Base-by-base conservation (phyloP, 192 early-diverging fungal genomes). In the Coemansia furcata region DNA sequence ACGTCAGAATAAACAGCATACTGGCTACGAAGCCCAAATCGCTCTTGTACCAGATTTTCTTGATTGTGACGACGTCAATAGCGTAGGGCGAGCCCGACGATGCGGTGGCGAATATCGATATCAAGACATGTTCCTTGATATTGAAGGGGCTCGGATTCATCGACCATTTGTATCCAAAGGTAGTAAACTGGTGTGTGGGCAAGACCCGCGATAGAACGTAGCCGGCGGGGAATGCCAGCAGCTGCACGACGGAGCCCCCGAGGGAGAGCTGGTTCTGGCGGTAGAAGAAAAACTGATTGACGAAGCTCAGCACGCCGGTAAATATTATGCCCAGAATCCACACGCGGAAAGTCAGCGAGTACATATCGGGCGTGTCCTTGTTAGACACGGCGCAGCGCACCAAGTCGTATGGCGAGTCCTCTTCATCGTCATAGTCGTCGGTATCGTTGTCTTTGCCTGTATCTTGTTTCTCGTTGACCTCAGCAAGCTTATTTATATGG, bases 101-200 rank as follows among this genome's bases (percentile, higher is more conserved):
- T 6, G 88, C 86, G 30, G 87, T 89, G 60, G 88, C 91, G 82
- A 93, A 89, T 60, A 94, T 85, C 23, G 87, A 87, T 42, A 93
- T 90, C 30, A 96, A 77, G 14, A 90, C 92, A 67, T 94, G 92
- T 44, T 94, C 94, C 71, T 97, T 97, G 67, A 93, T 87, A 55
- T 83, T 87, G 78, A 94, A 95, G 12, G 89, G 92, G 2, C 94
- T 92, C 6, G 91, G 89, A 73, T 95, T 95, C 50, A 93, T 82
- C 26, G 78, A 69, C 78, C 78, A 80, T 17, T 54, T 64, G 66
- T 66, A 80, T 3, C 86, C 78, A 67, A 87, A 87, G 4, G 85
- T 43, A 14, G 47, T 57, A 65, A 89, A 79, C 7, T 73, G 83
- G 30, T 72, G 64, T 1, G 69, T 78, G 6, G 92, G 90, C 59